Evolutionary conservation across 2,329 filamentous ascomycete genomes (phyloP).

Genomic region (Ophiostoma sp.): DNA sequence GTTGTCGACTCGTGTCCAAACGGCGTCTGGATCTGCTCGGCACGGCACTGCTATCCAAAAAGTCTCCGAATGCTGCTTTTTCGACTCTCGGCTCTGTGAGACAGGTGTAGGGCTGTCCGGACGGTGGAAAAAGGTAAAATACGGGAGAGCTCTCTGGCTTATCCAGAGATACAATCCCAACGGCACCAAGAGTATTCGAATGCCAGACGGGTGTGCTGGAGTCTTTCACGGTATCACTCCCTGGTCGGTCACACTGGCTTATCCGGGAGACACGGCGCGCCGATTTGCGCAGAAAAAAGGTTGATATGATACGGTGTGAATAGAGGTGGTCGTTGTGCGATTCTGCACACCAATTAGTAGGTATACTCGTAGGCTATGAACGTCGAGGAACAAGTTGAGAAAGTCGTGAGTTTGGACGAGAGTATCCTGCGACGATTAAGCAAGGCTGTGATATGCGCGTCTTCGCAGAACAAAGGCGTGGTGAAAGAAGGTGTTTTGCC

Average conservation of each 20-base stretch:
- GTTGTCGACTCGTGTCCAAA: not conserved
- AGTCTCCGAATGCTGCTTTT: slow-evolving; percentile 1
- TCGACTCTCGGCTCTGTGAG: not conserved
- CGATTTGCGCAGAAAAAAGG: not conserved
- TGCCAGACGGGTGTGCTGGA: not conserved
- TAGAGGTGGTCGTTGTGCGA: not conserved
- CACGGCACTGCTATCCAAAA: not conserved
- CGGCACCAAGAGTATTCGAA: not conserved
- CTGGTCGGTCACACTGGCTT: not conserved
- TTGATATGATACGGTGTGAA: too few species aligned
- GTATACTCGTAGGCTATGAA: too few species aligned
- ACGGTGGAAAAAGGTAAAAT: not conserved
- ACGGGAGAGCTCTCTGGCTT: not conserved
- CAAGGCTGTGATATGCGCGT: too few species aligned
- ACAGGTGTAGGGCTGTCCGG: not conserved
- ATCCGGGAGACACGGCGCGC: not conserved
- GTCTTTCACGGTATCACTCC: not conserved
- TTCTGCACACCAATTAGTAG: too few species aligned
- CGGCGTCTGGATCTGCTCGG: not conserved
- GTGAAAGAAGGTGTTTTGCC: slow-evolving; percentile 3
- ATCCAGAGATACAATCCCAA: not conserved
- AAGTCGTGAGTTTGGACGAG: not conserved
- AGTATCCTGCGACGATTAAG: too few species aligned
- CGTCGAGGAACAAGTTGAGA: not conserved
- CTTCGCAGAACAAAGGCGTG: not conserved